Percentiles rank a stretch among this genome's conserved stretches.
phyloP scores from a whole-genome alignment of 129 eudicot genomes.

The Tagetes erecta region DNA sequence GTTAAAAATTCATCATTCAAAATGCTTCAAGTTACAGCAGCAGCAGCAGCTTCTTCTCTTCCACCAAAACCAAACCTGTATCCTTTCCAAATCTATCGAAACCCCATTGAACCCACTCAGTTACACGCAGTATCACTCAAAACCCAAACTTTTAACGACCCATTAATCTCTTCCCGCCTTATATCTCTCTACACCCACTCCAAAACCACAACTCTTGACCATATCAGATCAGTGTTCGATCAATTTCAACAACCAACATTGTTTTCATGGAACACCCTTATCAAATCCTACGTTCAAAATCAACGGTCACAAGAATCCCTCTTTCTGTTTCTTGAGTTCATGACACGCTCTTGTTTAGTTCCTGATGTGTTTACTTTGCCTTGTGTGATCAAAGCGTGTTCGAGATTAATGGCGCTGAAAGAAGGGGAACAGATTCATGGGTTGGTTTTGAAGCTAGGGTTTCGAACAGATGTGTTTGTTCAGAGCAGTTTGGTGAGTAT shows the following conservation, averaged over 20 bases:
- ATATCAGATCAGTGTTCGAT: slow-evolving; percentile 36
- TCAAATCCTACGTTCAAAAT: slow-evolving; percentile 39
- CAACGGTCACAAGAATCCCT: slow-evolving; percentile 44
- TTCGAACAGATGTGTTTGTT: slow-evolving; percentile 39
- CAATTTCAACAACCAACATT: slow-evolving; percentile 33
- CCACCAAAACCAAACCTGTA: slow-evolving; percentile 4
- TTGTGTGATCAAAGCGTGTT: slow-evolving; percentile 46
- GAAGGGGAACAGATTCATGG: slow-evolving; percentile 57
- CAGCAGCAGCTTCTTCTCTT: slow-evolving; percentile 20
- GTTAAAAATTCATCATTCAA: neutral
- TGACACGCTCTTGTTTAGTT: slow-evolving; percentile 20
- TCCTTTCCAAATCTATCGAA: slow-evolving; percentile 29
- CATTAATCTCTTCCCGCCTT: slow-evolving; percentile 38
- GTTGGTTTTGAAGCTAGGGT: slow-evolving; percentile 41
- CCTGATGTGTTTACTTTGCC: slow-evolving; percentile 43
- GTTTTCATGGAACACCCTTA: slow-evolving; percentile 48
- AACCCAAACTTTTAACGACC: slow-evolving; percentile 31
- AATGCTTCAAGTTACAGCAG: slow-evolving; percentile 27
- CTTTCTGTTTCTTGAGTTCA: slow-evolving; percentile 27
- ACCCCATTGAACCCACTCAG: slow-evolving; percentile 39
- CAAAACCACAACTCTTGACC: slow-evolving; percentile 25
- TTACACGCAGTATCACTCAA: slow-evolving; percentile 42
- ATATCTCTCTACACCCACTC: slow-evolving; percentile 35
- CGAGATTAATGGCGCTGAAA: slow-evolving; percentile 35
- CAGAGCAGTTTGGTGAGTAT: slow-evolving; percentile 54